Evolutionary conservation across 129 eudicot genomes (phyloP).

Genomic region (Arctium minus): DNA sequence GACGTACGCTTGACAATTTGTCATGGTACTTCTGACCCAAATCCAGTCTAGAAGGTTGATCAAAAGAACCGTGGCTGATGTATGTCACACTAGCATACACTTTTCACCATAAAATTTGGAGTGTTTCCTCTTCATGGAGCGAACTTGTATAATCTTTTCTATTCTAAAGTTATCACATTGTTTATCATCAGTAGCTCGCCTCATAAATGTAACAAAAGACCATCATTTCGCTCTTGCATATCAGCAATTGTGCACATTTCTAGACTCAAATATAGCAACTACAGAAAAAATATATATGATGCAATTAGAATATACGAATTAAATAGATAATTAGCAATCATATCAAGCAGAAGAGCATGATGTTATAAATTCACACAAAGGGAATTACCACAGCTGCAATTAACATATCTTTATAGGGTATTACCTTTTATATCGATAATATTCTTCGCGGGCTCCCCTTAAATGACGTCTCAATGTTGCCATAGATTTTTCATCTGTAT

Average conservation of each 20-base stretch:
- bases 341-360: not conserved
- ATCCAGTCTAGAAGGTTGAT: no score
- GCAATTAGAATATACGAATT: not conserved
- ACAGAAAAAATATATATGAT: not conserved
- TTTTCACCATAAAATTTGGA: not conserved
- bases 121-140: not conserved
- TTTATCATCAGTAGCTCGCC: not conserved
- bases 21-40: no score
- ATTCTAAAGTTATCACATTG: not conserved
- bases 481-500: conserved; percentile 94
- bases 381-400: not conserved
- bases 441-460: conserved; percentile 82
- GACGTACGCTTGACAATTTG: no score
- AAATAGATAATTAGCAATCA: not conserved
- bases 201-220: not conserved
- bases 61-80: no score
- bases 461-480: conserved; percentile 90
- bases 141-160: not conserved
- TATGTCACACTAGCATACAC: no score
- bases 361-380: not conserved
- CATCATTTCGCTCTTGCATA: not conserved
- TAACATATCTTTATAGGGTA: not conserved
- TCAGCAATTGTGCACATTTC: not conserved
- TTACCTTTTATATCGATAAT: conserved; percentile 85
- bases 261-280: not conserved